phyloP scores from a whole-genome alignment of 2,329 filamentous ascomycete genomes.

The Aureobasidium namibiae region DNA sequence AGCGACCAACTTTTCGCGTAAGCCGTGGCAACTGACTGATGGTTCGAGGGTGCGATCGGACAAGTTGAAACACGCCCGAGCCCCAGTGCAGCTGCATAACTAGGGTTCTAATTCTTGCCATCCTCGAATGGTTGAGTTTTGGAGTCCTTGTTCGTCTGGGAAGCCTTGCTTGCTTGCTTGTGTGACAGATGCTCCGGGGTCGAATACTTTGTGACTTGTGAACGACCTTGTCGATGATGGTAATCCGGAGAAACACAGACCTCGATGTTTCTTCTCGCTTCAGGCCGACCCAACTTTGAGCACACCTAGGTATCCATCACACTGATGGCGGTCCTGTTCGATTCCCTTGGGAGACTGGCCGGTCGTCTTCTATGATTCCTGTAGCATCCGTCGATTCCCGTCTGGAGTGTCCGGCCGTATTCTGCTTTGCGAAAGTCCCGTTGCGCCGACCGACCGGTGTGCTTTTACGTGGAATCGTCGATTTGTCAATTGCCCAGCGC shows the following conservation, averaged over 20 bases:
- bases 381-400: neutral
- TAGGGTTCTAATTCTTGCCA: neutral
- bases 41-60: neutral
- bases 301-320: neutral
- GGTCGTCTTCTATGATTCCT: neutral
- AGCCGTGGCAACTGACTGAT: neutral
- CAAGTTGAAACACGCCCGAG: conserved; percentile 1
- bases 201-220: neutral
- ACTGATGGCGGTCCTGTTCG: neutral
- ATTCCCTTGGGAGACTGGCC: neutral
- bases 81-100: neutral
- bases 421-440: neutral
- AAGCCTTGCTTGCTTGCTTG: neutral
- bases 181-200: neutral
- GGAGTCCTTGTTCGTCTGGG: neutral
- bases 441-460: neutral
- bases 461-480: neutral
- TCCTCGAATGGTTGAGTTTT: neutral
- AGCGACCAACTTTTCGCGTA: neutral
- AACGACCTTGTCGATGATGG: no score
- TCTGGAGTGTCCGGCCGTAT: neutral
- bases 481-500: neutral
- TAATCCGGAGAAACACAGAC: no score
- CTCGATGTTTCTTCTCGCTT: neutral
- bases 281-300: neutral